Percentiles rank a stretch among this genome's conserved stretches.
Evolutionary conservation across 768 basidiomycete species (phyloP).

Genomic region (Leccinellum luteum): DNA sequence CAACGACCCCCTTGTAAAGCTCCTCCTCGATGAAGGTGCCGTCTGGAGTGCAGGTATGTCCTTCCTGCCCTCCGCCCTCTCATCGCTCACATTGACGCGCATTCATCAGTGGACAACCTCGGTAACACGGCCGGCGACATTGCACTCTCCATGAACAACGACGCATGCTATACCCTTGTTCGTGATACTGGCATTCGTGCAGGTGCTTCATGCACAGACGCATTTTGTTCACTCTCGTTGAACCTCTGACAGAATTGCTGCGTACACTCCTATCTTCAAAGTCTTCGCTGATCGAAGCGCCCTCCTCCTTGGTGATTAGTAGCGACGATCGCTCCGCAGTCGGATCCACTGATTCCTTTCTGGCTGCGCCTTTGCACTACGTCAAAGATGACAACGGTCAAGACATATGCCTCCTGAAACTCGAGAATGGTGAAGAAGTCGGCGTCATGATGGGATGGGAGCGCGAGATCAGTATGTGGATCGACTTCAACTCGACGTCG

Average conservation of each 20-base stretch:
- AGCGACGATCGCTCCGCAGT: constrained; percentile 54
- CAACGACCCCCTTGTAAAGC: constrained; percentile 57
- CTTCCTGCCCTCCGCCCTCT: background rate
- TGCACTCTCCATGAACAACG: constrained; percentile 81
- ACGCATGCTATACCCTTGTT: constrained; percentile 69
- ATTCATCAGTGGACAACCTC: constrained; percentile 62
- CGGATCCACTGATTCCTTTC: constrained; percentile 64
- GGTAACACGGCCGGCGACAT: constrained; percentile 88
- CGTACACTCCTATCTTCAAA: constrained; percentile 59
- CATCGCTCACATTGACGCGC: background rate
- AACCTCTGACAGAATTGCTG: constrained; percentile 56
- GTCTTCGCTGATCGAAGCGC: constrained; percentile 23
- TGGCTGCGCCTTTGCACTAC: constrained; percentile 68
- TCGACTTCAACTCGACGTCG: background rate
- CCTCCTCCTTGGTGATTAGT: constrained; percentile 42
- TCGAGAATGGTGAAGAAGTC: constrained; percentile 67
- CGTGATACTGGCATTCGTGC: constrained; percentile 91
- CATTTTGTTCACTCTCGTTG: constrained; percentile 4
- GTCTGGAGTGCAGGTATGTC: constrained; percentile 83
- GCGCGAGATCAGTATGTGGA: constrained; percentile 61
- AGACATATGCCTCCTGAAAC: constrained; percentile 72
- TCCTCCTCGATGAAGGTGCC: constrained; percentile 78
- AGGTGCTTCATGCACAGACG: constrained; percentile 47
- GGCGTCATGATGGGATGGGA: constrained; percentile 99
- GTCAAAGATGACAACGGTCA: constrained; percentile 70